Conservation (phyloP, 1,284 basidiomycete species). For the Leccinum cinnamomeum region DNA sequence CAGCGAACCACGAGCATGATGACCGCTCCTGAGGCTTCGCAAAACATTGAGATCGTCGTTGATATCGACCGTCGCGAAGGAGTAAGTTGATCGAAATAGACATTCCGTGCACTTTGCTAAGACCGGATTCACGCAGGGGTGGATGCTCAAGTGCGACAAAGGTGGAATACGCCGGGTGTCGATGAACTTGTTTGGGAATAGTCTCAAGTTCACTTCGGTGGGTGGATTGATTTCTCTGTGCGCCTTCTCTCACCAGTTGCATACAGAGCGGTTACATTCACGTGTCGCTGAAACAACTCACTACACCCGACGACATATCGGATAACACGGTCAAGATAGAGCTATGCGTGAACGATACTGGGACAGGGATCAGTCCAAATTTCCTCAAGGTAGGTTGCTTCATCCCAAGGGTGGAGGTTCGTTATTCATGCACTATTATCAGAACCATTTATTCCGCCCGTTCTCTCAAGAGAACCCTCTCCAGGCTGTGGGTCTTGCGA, state of each 20-base stretch:
- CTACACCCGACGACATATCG: conserved; percentile 49
- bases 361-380: conserved; percentile 88
- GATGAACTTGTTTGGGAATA: conserved; percentile 97
- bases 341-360: conserved; percentile 86
- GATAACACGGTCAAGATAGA: conserved; percentile 74
- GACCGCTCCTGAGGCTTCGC: conserved; percentile 36
- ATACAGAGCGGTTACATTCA: conserved; percentile 83
- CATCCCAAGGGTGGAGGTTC: background rate
- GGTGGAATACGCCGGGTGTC: conserved; percentile 89
- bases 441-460: conserved; percentile 96
- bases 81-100: conserved; percentile 41
- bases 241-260: conserved; percentile 13
- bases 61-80: conserved; percentile 76
- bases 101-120: conserved; percentile 9
- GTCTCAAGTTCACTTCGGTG: conserved; percentile 88
- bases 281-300: conserved; percentile 78
- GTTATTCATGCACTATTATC: conserved; percentile 18
- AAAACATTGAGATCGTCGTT: conserved; percentile 82
- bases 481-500: conserved; percentile 94
- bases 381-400: conserved; percentile 68
- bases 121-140: conserved; percentile 54
- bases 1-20: conserved; percentile 39
- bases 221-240: conserved; percentile 17
- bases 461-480: conserved; percentile 94
- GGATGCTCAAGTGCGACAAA: conserved; percentile 88